Percentiles rank a stretch among this genome's conserved stretches.
Conservation (phyloP, 352 stramenopile genomes). For the Phytophthora vignae region DNA sequence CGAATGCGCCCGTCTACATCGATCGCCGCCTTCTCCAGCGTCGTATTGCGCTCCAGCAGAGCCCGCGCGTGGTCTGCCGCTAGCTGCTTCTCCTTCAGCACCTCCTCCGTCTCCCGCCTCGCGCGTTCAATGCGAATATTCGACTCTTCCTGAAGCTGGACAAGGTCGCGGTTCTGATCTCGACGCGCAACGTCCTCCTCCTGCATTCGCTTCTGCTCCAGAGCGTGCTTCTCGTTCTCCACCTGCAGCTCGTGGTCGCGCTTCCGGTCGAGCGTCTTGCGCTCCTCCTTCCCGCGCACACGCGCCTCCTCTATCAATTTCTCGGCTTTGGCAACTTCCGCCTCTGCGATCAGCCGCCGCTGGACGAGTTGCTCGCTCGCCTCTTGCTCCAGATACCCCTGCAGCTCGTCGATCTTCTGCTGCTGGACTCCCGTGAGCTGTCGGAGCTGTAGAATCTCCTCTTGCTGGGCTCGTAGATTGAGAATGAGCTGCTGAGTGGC, state of each 20-base stretch:
- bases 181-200: conserved; percentile 53
- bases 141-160: conserved; percentile 67
- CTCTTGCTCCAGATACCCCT: conserved; percentile 71
- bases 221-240: conserved; percentile 56
- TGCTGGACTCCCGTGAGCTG: conserved; percentile 39
- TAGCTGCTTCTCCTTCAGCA: conserved; percentile 67
- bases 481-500: conserved; percentile 87
- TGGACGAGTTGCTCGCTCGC: conserved; percentile 69
- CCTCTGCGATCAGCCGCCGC: conserved; percentile 65
- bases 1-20: conserved; percentile 72
- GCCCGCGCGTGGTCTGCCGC: conserved; percentile 54
- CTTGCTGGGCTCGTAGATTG: conserved; percentile 37
- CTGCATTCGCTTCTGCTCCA: conserved; percentile 56
- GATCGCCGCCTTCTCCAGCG: conserved; percentile 40
- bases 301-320: conserved; percentile 52
- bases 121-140: conserved; percentile 64
- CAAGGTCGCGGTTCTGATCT: conserved; percentile 66
- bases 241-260: conserved; percentile 56
- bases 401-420: conserved; percentile 46
- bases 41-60: conserved; percentile 64
- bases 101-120: conserved; percentile 65
- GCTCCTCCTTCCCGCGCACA: conserved; percentile 61
- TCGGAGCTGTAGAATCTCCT: conserved; percentile 31
- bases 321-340: conserved; percentile 42
- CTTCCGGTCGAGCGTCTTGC: conserved; percentile 55